These are phyloP conservation scores for Jasminum sambac DNA, from an alignment of 257 asterid species.

Conservation along the genomic window DNA sequence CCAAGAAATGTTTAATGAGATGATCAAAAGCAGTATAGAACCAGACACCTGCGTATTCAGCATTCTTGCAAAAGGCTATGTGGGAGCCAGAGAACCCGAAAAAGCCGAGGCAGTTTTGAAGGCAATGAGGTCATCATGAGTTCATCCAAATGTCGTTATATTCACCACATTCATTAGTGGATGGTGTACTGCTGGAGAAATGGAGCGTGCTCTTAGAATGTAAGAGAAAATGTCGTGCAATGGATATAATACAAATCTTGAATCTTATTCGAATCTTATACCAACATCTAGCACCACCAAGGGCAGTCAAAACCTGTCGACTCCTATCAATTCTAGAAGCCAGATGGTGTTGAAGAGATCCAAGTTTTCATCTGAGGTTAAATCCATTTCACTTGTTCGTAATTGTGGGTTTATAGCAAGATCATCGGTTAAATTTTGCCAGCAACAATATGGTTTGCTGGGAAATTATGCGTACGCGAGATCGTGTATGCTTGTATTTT, in stretches of 20 bases:
- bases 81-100: constrained; percentile 74
- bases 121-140: constrained; percentile 48
- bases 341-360: constrained; percentile 43
- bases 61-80: constrained; percentile 95
- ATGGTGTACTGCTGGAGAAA: constrained; percentile 86
- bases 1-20: constrained; percentile 70
- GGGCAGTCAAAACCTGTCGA: constrained; percentile 34
- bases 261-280: constrained; percentile 37
- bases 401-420: constrained; percentile 34
- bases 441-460: constrained; percentile 35
- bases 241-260: constrained; percentile 68
- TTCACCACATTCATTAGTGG: constrained; percentile 96
- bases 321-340: constrained; percentile 27
- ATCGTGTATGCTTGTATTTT: constrained; percentile 47
- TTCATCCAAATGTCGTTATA: constrained; percentile 75
- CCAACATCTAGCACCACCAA: constrained; percentile 20
- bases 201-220: constrained; percentile 62
- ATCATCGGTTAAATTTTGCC: constrained; percentile 21
- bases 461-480: constrained; percentile 34
- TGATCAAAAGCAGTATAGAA: constrained; percentile 68
- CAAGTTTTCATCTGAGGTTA: constrained; percentile 35
- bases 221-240: constrained; percentile 60
- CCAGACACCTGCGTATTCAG: constrained; percentile 80
- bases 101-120: constrained; percentile 67
- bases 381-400: constrained; percentile 35